A percentile compares a stretch with the other conserved stretches of the same genome.
These are phyloP conservation scores for Arthrobotrys conoides DNA, from an alignment of 2,329 filamentous ascomycete genomes.

Conservation along the genomic window DNA sequence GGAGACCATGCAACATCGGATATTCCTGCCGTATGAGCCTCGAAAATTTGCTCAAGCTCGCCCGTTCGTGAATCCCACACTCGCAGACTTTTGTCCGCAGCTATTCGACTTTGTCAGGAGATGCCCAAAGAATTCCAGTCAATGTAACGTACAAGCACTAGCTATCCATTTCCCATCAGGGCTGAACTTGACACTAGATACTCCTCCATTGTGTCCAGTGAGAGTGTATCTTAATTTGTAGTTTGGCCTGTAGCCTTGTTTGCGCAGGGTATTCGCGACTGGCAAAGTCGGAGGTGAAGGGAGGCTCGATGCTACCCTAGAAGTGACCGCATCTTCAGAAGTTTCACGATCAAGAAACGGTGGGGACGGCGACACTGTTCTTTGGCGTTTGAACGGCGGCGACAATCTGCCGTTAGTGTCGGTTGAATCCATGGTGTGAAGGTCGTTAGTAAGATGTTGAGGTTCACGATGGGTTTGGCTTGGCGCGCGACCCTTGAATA, in stretches of 20 bases:
- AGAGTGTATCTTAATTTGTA: slow-evolving; percentile 80
- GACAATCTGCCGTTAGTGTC: slow-evolving; percentile 41
- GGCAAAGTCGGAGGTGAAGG: slow-evolving; percentile 37
- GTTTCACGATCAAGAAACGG: slow-evolving; percentile 16
- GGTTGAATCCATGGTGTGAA: slow-evolving; percentile 33
- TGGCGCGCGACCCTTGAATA: not conserved
- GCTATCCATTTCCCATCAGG: slow-evolving; percentile 92
- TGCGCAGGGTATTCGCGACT: slow-evolving; percentile 20
- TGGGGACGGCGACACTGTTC: slow-evolving; percentile 49
- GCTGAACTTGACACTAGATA: slow-evolving; percentile 90
- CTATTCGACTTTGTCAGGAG: slow-evolving; percentile 65
- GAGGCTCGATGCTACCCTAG: slow-evolving; percentile 8
- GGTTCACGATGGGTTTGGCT: slow-evolving; percentile 7
- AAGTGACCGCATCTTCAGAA: slow-evolving; percentile 6
- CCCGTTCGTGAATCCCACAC: slow-evolving; percentile 88
- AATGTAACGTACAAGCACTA: slow-evolving; percentile 75
- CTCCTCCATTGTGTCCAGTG: slow-evolving; percentile 81
- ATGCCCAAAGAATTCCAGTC: not conserved
- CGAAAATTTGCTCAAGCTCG: slow-evolving; percentile 85
- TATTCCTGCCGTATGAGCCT: slow-evolving; percentile 92
- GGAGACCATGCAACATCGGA: slow-evolving; percentile 95
- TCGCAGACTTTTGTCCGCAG: slow-evolving; percentile 90
- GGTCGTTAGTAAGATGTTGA: slow-evolving; percentile 5
- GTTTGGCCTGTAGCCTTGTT: slow-evolving; percentile 69
- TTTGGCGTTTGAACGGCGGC: slow-evolving; percentile 55